Evolutionary conservation across 1,284 basidiomycete species (phyloP), one percentile per base, ranked within the genome.

Genomic region (Ceraceosorus bombacis): DNA sequence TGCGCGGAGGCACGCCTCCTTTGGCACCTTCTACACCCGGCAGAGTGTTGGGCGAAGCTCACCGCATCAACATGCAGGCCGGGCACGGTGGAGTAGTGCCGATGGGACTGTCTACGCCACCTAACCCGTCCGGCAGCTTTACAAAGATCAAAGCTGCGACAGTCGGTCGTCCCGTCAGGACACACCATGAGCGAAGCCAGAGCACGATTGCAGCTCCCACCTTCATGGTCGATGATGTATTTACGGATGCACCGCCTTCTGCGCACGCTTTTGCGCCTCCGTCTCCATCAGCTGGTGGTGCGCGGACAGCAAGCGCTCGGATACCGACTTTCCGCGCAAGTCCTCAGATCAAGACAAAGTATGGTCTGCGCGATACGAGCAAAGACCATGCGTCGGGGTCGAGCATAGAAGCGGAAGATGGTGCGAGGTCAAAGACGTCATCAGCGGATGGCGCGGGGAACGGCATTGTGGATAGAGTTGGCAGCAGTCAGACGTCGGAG

Each of bases 1-100:
- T 27, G 27, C 27, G 27, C 27, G 27, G 27, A 27, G 27, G 27
- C 27, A 27, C 27, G 66, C 60, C 6, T 58, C 17, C 13, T 37
- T 15, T 15, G 8, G 27, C 49, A 9, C 49, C 49, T 7, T 8
- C n/a, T 27, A n/a, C 49, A 27, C 13, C 49, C 7, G 49, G 49
- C 49, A 13, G 54, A 9, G 55, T 70, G 5, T 43, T 70, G 53
- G 52, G 61, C 4, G 66, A 65, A 38, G 63, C 68, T 8, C 51
- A 59, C 37, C 38, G 61, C 10, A 54, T 66, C 53, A 70, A 70
- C 46, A 43, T 51, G 27, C 49, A 51, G 9, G 49, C 49, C 10
- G 49, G 13, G 15, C 8, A 15, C 49, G 49, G 13, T n/a, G 27
- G 27, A 12, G 51, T 38, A 17, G 3, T 36, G 51, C 51, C 7